These are phyloP conservation scores for Fusarium sp. DNA, from an alignment of 2,329 filamentous ascomycete genomes.

Conservation along the genomic window DNA sequence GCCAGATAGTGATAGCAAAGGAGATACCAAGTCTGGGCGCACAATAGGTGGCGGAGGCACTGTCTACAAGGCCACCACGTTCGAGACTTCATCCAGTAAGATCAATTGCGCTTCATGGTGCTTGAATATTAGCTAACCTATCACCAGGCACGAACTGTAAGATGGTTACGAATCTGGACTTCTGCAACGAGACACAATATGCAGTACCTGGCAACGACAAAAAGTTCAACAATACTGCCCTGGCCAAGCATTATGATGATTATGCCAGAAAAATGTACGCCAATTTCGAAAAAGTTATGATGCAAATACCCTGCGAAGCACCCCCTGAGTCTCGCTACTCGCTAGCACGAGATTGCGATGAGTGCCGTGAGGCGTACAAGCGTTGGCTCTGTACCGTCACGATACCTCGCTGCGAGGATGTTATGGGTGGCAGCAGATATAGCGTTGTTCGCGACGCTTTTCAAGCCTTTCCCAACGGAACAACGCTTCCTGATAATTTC, in stretches of 20 bases:
- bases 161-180: conserved; percentile 84
- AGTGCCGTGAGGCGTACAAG: conserved; percentile 86
- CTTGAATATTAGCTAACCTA: background rate
- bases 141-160: conserved; percentile 78
- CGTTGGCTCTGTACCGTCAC: conserved; percentile 93
- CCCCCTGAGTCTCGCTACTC: conserved; percentile 79
- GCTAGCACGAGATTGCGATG: conserved; percentile 75
- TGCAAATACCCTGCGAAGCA: conserved; percentile 86
- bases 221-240: conserved; percentile 65
- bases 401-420: conserved; percentile 92
- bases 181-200: conserved; percentile 89
- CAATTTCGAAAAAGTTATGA: conserved; percentile 82
- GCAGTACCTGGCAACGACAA: conserved; percentile 83
- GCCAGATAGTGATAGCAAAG: conserved; percentile 58
- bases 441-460: conserved; percentile 71
- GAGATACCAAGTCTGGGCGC: conserved; percentile 42
- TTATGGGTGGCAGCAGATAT: conserved; percentile 59
- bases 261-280: conserved; percentile 74
- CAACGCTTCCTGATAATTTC: conserved; percentile 53
- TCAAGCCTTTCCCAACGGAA: conserved; percentile 75
- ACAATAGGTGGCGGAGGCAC: conserved; percentile 75
- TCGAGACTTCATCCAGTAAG: conserved; percentile 80
- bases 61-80: conserved; percentile 76
- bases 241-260: conserved; percentile 80
- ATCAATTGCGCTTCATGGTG: background rate